Percentiles rank a stretch among this genome's conserved stretches.
These are phyloP conservation scores for Fusarium brevicatenulatum DNA, from an alignment of 2,329 filamentous ascomycete genomes.

Conservation along the genomic window DNA sequence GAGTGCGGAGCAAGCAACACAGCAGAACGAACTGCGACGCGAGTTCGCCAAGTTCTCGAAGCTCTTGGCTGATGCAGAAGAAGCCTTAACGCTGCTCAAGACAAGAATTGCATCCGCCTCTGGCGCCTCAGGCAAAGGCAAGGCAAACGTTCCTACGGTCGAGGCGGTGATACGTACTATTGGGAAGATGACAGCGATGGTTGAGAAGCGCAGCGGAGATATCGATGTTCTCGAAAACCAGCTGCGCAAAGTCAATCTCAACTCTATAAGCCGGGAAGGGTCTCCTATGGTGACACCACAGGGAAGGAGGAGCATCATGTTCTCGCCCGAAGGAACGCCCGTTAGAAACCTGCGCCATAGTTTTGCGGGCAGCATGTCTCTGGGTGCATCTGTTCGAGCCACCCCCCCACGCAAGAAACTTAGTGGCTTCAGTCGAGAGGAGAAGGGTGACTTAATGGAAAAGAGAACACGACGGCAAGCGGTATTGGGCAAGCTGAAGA, in stretches of 20 bases:
- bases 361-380: conserved; percentile 52
- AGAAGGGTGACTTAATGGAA: conserved; percentile 66
- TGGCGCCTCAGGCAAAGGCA: conserved; percentile 58
- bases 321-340: conserved; percentile 57
- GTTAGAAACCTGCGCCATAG: conserved; percentile 56
- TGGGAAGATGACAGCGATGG: conserved; percentile 89
- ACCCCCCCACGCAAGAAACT: conserved; percentile 70
- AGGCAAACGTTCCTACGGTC: conserved; percentile 77
- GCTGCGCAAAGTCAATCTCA: conserved; percentile 76
- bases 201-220: conserved; percentile 89
- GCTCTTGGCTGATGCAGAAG: conserved; percentile 80
- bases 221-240: conserved; percentile 90
- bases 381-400: conserved; percentile 51
- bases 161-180: conserved; percentile 94
- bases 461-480: conserved; percentile 64
- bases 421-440: conserved; percentile 67
- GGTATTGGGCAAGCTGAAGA: conserved; percentile 63
- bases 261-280: conserved; percentile 55
- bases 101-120: conserved; percentile 75
- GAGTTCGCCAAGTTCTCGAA: conserved; percentile 79
- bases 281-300: conserved; percentile 56
- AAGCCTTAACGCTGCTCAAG: conserved; percentile 80
- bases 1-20: conserved; percentile 82
- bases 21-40: conserved; percentile 84
- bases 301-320: conserved; percentile 50